Evolutionary conservation across 345 rosid genomes (phyloP), one percentile per base, ranked within the genome.

Genomic region (Eutrema japonicum): DNA sequence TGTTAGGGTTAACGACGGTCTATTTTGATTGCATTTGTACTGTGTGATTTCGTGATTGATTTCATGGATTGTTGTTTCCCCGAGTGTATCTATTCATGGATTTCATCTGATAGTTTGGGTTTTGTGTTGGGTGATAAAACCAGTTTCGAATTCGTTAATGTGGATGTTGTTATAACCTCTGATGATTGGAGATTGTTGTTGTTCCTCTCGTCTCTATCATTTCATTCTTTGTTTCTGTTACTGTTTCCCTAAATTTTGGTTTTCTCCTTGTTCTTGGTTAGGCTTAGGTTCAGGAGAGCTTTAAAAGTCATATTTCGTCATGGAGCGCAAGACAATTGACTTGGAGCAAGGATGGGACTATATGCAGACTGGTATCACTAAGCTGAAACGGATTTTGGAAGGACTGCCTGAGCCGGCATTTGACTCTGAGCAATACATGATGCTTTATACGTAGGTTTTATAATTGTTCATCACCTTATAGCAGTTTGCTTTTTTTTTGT

Each of bases 281-380:
- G 12, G 16, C 51, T 62, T 50, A 55, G 62, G 30, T 54, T 53
- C 47, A 40, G 52, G 76, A 41, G 29, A 61, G 63, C 61, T 33
- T 71, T 32, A 2, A 3, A 22, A 54, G 11, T 10, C 57, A 26
- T 12, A 50, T 64, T 33, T 52, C 46, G 49, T 66, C 43, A 93
- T 89, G 89, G 96, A 86, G 74, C 88, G 83, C 41, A 83, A 81
- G 84, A 83, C 77, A 3, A 83, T 81, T 49, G 88, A 88, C 36
- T 83, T 95, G 54, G 96, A 88, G 12, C 83, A 86, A 71, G 97
- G 97, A 85, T 95, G 96, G 97, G 84, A 80, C 42, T 77, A 79
- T 73, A 85, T 95, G 96, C 86, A 83, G 80, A 80, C 79, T 37
- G 97, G 96, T 61, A 88, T 88, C 70, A 70, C 75, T 27, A 95